phyloP scores from a whole-genome alignment of 1,284 basidiomycete genomes.

The Ustilago loliicola region DNA sequence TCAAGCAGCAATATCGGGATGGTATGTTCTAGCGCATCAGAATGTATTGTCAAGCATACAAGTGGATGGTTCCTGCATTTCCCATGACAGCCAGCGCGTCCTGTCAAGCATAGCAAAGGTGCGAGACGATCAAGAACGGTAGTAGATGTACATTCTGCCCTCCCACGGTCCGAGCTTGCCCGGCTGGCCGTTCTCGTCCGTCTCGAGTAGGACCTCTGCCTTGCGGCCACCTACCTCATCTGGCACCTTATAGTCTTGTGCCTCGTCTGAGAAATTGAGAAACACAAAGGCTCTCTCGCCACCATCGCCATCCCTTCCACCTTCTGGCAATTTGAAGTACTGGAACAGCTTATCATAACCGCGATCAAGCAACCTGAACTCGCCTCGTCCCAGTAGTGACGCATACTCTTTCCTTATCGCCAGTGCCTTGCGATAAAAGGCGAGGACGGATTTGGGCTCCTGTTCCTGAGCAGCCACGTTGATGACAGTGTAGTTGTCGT shows the following conservation, averaged over 20 bases:
- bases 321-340: conserved; percentile 72
- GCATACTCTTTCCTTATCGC: conserved; percentile 75
- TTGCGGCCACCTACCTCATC: conserved; percentile 27
- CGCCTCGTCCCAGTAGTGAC: conserved; percentile 75
- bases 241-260: conserved; percentile 30
- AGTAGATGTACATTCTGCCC: conserved; percentile 38
- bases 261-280: conserved; percentile 40
- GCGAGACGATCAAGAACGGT: conserved; percentile 7
- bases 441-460: conserved; percentile 74
- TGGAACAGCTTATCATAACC: conserved; percentile 75
- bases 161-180: conserved; percentile 33
- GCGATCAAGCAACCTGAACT: conserved; percentile 74
- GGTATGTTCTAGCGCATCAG: background rate
- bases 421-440: conserved; percentile 77
- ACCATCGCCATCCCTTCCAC: conserved; percentile 67
- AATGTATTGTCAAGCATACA: background rate
- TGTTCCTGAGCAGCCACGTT: conserved; percentile 75
- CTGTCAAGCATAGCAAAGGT: conserved; percentile 1
- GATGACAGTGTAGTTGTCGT: conserved; percentile 78
- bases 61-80: conserved; percentile 8
- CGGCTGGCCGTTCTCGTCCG: conserved; percentile 3
- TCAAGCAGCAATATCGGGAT: background rate
- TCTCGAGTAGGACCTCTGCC: conserved; percentile 22
- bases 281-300: conserved; percentile 32
- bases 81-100: background rate